phyloP scores from a whole-genome alignment of 176 grass and related monocot species.

The Oryza meyeriana region DNA sequence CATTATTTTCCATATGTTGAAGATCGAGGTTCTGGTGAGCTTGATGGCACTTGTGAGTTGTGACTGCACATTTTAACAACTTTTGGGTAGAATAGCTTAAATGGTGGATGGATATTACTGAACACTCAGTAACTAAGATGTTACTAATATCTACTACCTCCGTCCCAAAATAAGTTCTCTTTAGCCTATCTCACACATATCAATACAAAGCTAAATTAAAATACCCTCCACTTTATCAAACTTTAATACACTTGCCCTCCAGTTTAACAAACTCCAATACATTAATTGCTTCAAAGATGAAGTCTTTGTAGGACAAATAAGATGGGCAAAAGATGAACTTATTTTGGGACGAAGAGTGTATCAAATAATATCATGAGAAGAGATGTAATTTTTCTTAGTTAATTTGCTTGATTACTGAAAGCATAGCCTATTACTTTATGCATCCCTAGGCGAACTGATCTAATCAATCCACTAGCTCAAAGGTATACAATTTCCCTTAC shows the following conservation, averaged over 20 bases:
- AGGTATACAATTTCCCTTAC: not conserved
- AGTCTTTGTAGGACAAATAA: too few relatives aligned
- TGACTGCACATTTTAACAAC: not conserved
- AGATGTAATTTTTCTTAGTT: not conserved
- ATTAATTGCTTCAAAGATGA: too few relatives aligned
- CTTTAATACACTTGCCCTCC: too few relatives aligned
- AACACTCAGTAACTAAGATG: not conserved
- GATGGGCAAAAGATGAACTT: too few relatives aligned
- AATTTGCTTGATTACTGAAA: constrained; percentile 8
- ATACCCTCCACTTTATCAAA: too few relatives aligned
- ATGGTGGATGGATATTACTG: not conserved
- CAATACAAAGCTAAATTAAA: too few relatives aligned
- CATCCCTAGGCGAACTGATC: not conserved
- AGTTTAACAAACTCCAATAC: too few relatives aligned
- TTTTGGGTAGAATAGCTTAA: not conserved
- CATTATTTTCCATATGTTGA: not conserved
- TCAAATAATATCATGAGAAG: not conserved
- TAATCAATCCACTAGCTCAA: not conserved
- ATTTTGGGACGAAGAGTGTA: too few relatives aligned
- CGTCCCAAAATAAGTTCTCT: too few relatives aligned
- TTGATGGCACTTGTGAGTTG: not conserved
- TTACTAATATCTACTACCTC: too few relatives aligned
- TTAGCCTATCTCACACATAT: too few relatives aligned
- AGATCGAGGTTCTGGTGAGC: constrained; percentile 1
- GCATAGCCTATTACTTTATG: not conserved